Evolutionary conservation across 441 rosid genomes (phyloP), one percentile per base, ranked within the genome.

Genomic region (Pelargonium citronellum): DNA sequence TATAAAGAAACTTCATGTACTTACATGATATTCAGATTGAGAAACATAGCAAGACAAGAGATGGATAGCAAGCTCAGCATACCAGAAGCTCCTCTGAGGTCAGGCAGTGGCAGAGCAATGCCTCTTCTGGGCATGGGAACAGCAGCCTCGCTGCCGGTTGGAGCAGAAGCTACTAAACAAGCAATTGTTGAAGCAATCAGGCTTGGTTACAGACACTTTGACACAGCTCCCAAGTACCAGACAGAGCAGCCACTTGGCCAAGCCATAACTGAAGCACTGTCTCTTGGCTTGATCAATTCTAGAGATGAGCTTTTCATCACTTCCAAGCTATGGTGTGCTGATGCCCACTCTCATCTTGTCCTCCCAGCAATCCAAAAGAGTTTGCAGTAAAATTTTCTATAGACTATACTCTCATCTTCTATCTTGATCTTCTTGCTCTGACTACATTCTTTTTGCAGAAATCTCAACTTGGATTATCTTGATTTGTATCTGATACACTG

Each of bases 401-500:
- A 46, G 2, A 24, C 30, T 2, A n/a, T n/a, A n/a, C n/a, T n/a
- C n/a, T n/a, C 30, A 10, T 47, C 4, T 2, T 10, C 53, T 47
- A 12, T 9, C 12, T 47, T 47, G 4, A n/a, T 47, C 13, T 49
- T 13, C n/a, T 13, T 13, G 13, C 12, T 49, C 55, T 51, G 30
- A 24, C 30, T 24, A 24, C 30, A 24, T 51, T 11, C 7, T 51
- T 4, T 51, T 17, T n/a, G 68, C 44, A 70, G 75, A 71, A 74
- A 71, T 34, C 71, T 79, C 3, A 37, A 30, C 16, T 22, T 69
- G 27, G 73, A 72, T 5, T 69, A 72, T 24, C 30, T 79, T 3
- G 82, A 79, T 69, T 64, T 79, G 24, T 75, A 75, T 65, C 77
- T 75, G 7, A 68, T 75, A 22, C 79, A 75, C 46, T 24, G 68